phyloP scores from a whole-genome alignment of 1,139 yeast genomes.

The Candida sp. region DNA sequence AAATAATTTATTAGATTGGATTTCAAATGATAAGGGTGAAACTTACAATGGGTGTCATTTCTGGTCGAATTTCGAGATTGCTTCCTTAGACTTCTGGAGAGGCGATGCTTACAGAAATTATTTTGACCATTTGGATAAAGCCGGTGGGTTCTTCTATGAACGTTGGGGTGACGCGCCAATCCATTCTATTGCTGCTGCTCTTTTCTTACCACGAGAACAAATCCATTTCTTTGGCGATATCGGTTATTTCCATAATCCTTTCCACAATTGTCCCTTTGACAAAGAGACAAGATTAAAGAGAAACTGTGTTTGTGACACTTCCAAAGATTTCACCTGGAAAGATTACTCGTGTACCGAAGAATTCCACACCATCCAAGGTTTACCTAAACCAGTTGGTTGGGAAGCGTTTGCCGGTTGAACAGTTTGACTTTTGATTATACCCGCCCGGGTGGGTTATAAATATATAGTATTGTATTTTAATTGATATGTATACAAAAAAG shows the following conservation, averaged over 20 bases:
- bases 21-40: slow-evolving; percentile 65
- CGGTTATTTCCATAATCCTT: slow-evolving; percentile 80
- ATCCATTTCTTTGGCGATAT: slow-evolving; percentile 80
- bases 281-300: slow-evolving; percentile 46
- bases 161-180: slow-evolving; percentile 96
- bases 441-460: background rate
- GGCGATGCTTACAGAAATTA: slow-evolving; percentile 63
- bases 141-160: slow-evolving; percentile 89
- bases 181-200: slow-evolving; percentile 82
- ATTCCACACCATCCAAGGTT: slow-evolving; percentile 60
- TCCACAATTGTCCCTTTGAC: slow-evolving; percentile 75
- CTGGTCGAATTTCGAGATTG: slow-evolving; percentile 89
- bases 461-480: too few relatives aligned
- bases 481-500: too few relatives aligned
- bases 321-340: slow-evolving; percentile 80
- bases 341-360: slow-evolving; percentile 82
- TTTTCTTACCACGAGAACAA: slow-evolving; percentile 63
- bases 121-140: slow-evolving; percentile 67
- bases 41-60: slow-evolving; percentile 79
- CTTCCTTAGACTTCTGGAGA: slow-evolving; percentile 72
- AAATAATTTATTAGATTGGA: slow-evolving; percentile 69
- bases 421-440: background rate
- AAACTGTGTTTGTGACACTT: slow-evolving; percentile 71
- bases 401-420: slow-evolving; percentile 42
- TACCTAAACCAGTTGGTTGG: slow-evolving; percentile 78